Base-by-base conservation (phyloP, 345 rosid genomes). In the Aquilaria malaccensis region DNA sequence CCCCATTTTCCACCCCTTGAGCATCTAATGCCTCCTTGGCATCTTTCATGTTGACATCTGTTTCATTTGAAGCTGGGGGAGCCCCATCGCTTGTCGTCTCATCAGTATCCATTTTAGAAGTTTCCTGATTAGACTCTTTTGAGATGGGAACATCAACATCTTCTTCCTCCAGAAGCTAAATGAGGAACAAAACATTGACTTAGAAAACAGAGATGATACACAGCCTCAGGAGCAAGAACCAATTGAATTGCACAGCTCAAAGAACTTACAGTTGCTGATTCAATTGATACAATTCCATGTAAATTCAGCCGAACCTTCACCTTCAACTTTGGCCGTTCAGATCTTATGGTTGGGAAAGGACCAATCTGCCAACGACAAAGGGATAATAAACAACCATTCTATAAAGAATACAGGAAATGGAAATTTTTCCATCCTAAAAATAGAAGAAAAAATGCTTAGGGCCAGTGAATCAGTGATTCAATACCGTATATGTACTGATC, bases 141-240 rank as follows among this genome's bases (percentile, higher is more conserved):
- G 82, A 48, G 56, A 95, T 89, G 1, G 96, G 88, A 63, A 95
- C 86, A 63, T 85, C 97, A 66, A 84, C 61, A 68, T 94, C 99
- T 66, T 94, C 96, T 64, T 95, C 97, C 74, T 91, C 99, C 72
- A 91, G 72, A 61, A 88, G 99, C 99, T 95, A 77, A 57, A 22
- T 22, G 22, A 22, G 22, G 22, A 22, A 22, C 22, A 53, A 59
- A 67, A 62, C 56, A 60, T 30, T 3, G 58, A 61, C 47, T 13
- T 10, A 62, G 41, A 15, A 33, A 10, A 31, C 3, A 29, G 12
- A 12, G 22, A 22, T 22, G 22, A 22, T 22, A 22, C 22, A 22
- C 22, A 22, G 22, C 37, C 13, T 46, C 43, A 41, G 15, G 30
- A 56, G 30, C 11, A 58, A 22, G 13, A 0, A 61, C 33, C 43